Evolutionary conservation across 345 rosid genomes (phyloP), one percentile per base, ranked within the genome.

Genomic region (Lagerstroemia speciosa): DNA sequence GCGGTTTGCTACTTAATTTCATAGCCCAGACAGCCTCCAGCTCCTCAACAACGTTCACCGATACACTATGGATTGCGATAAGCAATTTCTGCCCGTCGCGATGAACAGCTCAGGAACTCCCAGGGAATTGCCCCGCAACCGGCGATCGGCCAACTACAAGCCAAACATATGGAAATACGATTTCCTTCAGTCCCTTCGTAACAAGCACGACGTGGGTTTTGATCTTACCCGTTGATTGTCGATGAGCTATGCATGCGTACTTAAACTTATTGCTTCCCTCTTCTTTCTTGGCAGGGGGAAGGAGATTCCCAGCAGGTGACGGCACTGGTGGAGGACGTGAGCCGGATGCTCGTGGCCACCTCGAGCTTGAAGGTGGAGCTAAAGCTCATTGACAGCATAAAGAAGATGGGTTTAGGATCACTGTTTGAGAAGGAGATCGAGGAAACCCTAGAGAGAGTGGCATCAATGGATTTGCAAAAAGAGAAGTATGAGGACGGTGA

Each of bases 121-220:
- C 34, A 4, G 27, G 52, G 62, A 60, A 5, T 43, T n/a, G 9
- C 20, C 1, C 24, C 75, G 63, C 1, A 67, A 68, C 37, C 77
- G 85, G 65, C 70, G 85, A 45, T 79, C 85, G 5, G 80, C 85
- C 52, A 71, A 75, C 69, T 85, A 85, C 66, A 80, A 77, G 66
- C 84, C 90, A 5, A 81, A 68, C 76, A 75, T 80, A 36, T 83
- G 90, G 90, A 77, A 76, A 36, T 72, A 76, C 63, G 82, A 75
- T 74, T 77, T 83, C 71, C 63, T 85, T 27, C 80, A 73, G 31
- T 77, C 82, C 17, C 81, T 83, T 62, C 1, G 26, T 20, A 78
- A 61, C 76, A 68, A 69, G 62, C 72, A 69, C 69, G 60, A 75
- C 31, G 63, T 65, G 79, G 65, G 68, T n/a, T 32, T 58, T 15